Evolutionary conservation across 2,329 filamentous ascomycete genomes (phyloP).

Genomic region (Penicillium psychrosexuale): DNA sequence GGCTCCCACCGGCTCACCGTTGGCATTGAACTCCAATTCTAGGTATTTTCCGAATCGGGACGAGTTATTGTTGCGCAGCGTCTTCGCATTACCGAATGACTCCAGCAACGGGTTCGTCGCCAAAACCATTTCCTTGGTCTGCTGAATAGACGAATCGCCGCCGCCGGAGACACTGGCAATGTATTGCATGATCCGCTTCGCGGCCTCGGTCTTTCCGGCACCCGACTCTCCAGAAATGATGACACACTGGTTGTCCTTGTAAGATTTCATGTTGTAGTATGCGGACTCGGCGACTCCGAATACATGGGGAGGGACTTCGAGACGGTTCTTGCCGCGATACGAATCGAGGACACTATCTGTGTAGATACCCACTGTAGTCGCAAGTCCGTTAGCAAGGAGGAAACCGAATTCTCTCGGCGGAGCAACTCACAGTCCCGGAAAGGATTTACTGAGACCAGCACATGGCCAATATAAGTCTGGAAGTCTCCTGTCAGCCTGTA

Average conservation of each 20-base stretch:
- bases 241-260: conserved; percentile 98
- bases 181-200: conserved; percentile 99
- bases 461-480: conserved; percentile 96
- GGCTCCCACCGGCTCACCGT: conserved; percentile 89
- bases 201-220: conserved; percentile 96
- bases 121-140: conserved; percentile 99
- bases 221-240: conserved; percentile 99
- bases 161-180: conserved; percentile 95
- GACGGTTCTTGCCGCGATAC: conserved; percentile 93
- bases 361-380: conserved; percentile 76
- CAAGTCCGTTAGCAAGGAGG: conserved; percentile 35
- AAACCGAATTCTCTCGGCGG: not conserved
- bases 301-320: conserved; percentile 91
- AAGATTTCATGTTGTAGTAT: conserved; percentile 99
- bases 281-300: conserved; percentile 94
- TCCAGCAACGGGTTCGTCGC: conserved; percentile 96
- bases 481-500: conserved; percentile 14
- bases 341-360: conserved; percentile 89
- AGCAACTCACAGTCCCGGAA: conserved; percentile 74
- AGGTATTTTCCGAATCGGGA: conserved; percentile 98
- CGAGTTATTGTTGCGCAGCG: conserved; percentile 96
- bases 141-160: conserved; percentile 78
- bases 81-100: conserved; percentile 98
- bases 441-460: conserved; percentile 97
- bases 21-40: conserved; percentile 89